A percentile compares a stretch with the other conserved stretches of the same genome.
Evolutionary conservation across 2,329 filamentous ascomycete species (phyloP).

Genomic region (Pezicula carpinea): DNA sequence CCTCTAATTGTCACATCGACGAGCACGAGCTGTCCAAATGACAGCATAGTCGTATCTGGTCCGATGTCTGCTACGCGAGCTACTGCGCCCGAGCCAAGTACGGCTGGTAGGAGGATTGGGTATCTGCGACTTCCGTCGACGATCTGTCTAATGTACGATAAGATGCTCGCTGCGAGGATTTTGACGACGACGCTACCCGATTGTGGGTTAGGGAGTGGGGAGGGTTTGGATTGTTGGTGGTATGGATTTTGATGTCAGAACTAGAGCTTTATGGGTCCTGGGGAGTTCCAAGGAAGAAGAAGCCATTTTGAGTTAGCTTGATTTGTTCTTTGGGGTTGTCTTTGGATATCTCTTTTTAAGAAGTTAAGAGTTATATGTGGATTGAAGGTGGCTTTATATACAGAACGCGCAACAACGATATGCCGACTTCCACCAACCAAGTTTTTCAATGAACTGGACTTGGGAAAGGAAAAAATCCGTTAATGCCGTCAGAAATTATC

Average conservation of each 20-base stretch:
- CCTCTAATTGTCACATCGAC: constrained; percentile 29
- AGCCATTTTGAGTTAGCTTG: no score
- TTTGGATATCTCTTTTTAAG: no score
- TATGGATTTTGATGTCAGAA: constrained; percentile 5
- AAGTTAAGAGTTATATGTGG: no score
- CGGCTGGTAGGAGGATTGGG: constrained; percentile 25
- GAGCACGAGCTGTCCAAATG: constrained; percentile 30
- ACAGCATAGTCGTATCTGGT: constrained; percentile 28
- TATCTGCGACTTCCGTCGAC: constrained; percentile 30
- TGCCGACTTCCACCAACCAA: no score
- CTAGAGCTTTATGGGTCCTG: constrained; percentile 3
- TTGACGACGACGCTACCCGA: constrained; percentile 4
- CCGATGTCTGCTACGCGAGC: constrained; percentile 29
- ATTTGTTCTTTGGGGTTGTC: no score
- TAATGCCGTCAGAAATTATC: no score
- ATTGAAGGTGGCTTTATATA: no score
- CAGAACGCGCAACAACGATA: no score
- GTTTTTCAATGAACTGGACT: no score
- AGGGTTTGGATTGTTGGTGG: constrained; percentile 5
- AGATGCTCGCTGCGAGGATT: constrained; percentile 1
- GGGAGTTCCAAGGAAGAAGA: no score
- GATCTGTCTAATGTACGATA: constrained; percentile 23
- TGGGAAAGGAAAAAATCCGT: no score
- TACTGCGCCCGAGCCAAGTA: constrained; percentile 26
- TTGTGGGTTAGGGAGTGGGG: constrained; percentile 4